Evolutionary conservation across 768 basidiomycete genomes (phyloP).

Genomic region (Podaxis carcinomalis): DNA sequence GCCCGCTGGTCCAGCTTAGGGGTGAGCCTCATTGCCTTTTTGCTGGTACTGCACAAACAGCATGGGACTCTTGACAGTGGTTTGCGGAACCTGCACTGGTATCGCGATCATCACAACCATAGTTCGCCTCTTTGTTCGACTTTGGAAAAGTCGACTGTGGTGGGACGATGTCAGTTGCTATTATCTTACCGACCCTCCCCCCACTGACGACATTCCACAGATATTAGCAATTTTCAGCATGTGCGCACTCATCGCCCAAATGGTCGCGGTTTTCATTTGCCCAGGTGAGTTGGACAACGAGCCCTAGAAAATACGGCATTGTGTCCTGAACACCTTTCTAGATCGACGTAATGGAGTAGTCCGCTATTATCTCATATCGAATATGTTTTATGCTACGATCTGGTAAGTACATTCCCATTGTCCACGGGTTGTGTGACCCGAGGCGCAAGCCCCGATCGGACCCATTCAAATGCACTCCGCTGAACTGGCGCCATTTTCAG

Average conservation of each 20-base stretch:
- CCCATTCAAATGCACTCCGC: slow-evolving; percentile 13
- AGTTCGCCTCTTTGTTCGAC: slow-evolving; percentile 27
- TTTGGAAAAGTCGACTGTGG: slow-evolving; percentile 22
- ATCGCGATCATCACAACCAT: slow-evolving; percentile 27
- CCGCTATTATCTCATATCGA: slow-evolving; percentile 32
- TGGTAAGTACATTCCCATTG: slow-evolving; percentile 23
- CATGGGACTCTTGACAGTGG: not conserved
- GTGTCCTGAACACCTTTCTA: not conserved
- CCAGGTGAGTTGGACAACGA: slow-evolving; percentile 11
- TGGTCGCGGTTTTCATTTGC: not conserved
- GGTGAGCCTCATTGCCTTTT: not conserved
- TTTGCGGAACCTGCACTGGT: slow-evolving; percentile 22
- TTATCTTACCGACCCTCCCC: not conserved
- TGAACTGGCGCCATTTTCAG: not conserved
- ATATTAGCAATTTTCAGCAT: not conserved
- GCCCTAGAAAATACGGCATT: not conserved
- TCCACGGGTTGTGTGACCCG: slow-evolving; percentile 17
- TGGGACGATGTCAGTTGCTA: slow-evolving; percentile 29
- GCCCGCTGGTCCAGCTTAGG: not conserved
- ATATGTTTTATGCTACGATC: slow-evolving; percentile 32
- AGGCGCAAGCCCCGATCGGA: slow-evolving; percentile 41
- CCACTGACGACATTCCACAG: not conserved
- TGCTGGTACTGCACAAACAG: not conserved
- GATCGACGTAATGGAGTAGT: slow-evolving; percentile 13
- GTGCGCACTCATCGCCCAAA: not conserved